Evolutionary conservation across 2,329 filamentous ascomycete species (phyloP).

Genomic region (Verticillium zaregamsianum): DNA sequence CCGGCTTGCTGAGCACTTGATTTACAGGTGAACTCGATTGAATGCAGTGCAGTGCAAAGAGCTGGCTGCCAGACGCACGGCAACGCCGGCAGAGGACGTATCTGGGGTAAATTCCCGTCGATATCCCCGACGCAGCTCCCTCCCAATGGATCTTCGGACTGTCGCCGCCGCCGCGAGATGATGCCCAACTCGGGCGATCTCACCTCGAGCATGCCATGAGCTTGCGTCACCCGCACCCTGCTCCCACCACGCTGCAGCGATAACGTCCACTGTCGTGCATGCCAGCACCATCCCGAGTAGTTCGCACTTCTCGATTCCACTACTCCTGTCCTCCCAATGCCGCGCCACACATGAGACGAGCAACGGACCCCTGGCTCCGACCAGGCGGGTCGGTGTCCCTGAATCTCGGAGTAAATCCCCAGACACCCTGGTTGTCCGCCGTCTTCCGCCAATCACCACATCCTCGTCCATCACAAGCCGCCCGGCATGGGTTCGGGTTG

Average conservation of each 20-base stretch:
- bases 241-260: neutral
- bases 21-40: no score
- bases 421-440: neutral
- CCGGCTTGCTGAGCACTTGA: no score
- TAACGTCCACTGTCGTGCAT: neutral
- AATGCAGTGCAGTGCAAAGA: neutral
- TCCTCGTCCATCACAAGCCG: neutral
- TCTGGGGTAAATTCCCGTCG: neutral
- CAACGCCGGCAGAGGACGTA: neutral
- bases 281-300: neutral
- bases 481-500: neutral
- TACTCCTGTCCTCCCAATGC: neutral
- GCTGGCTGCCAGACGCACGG: neutral
- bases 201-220: neutral
- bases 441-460: neutral
- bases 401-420: conserved; percentile 1
- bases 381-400: neutral
- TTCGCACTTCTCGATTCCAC: neutral
- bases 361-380: neutral
- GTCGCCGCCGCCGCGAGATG: neutral
- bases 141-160: neutral
- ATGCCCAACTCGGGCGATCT: neutral
- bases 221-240: neutral
- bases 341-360: neutral
- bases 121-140: neutral